phyloP scores from a whole-genome alignment of 139 green algal genomes.

The Deuterostichococcus epilithicus region DNA sequence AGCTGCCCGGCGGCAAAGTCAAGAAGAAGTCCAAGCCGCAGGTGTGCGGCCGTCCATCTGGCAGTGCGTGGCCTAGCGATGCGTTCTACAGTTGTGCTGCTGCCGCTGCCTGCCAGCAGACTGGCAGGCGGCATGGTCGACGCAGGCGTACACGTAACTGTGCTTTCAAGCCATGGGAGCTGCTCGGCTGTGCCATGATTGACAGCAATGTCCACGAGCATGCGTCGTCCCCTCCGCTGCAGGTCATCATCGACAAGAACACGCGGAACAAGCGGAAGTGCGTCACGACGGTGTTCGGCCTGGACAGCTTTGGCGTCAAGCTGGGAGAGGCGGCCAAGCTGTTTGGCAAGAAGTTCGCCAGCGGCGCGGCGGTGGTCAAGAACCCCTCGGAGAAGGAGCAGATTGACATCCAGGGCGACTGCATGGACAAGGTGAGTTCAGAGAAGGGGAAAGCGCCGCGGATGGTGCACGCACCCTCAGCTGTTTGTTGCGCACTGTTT shows the following conservation, averaged over 20 bases:
- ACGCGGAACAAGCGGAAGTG: constrained; percentile 93
- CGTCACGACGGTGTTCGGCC: constrained; percentile 77
- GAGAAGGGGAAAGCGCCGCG: no score
- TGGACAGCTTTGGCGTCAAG: constrained; percentile 91
- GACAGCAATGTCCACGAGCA: background rate
- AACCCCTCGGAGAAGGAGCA: constrained; percentile 80
- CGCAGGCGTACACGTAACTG: no score
- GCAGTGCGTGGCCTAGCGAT: no score
- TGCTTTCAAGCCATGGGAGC: constrained; percentile 5
- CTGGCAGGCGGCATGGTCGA: no score
- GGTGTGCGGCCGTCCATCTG: background rate
- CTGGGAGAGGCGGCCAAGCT: constrained; percentile 88
- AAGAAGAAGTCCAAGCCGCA: constrained; percentile 71
- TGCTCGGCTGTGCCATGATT: background rate
- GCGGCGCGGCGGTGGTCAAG: constrained; percentile 87
- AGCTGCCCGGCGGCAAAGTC: constrained; percentile 64
- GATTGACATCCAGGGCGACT: constrained; percentile 88
- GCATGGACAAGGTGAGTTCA: constrained; percentile 48
- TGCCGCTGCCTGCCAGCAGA: no score
- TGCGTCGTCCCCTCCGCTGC: background rate
- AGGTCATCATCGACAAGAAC: constrained; percentile 65
- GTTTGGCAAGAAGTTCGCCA: constrained; percentile 99
- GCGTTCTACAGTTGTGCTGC: no score
- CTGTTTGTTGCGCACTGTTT: no score
- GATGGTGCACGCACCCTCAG: no score